Percentiles rank a stretch among this genome's conserved stretches.
phyloP scores from a whole-genome alignment of 2,329 filamentous ascomycete genomes.

The Fusarium sp. region DNA sequence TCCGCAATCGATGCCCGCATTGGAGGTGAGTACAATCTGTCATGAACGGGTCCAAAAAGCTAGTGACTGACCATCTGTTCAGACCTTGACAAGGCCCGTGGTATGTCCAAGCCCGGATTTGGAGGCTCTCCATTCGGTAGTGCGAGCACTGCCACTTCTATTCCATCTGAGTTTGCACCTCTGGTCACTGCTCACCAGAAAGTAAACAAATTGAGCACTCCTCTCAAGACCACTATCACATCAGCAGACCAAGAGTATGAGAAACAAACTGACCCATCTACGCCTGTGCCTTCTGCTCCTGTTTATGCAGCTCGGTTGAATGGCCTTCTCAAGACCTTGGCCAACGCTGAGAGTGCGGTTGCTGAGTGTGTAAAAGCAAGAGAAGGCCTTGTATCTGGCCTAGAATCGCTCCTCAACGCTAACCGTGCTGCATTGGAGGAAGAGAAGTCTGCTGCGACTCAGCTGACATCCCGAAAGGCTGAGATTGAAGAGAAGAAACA shows the following conservation, averaged over 20 bases:
- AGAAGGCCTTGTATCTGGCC: slow-evolving; percentile 77
- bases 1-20: slow-evolving; percentile 83
- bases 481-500: slow-evolving; percentile 85
- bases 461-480: slow-evolving; percentile 73
- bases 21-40: slow-evolving; percentile 66
- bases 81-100: slow-evolving; percentile 73
- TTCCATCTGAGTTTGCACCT: slow-evolving; percentile 81
- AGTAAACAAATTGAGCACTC: slow-evolving; percentile 77
- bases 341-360: slow-evolving; percentile 88
- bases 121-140: slow-evolving; percentile 69
- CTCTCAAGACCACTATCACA: slow-evolving; percentile 74
- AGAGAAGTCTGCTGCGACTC: slow-evolving; percentile 75
- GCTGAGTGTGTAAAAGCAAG: slow-evolving; percentile 90
- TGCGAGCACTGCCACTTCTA: slow-evolving; percentile 66
- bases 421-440: slow-evolving; percentile 76
- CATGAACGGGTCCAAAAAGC: not conserved
- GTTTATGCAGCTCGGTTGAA: slow-evolving; percentile 92
- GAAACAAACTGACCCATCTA: slow-evolving; percentile 80
- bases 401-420: slow-evolving; percentile 84
- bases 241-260: slow-evolving; percentile 85
- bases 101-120: slow-evolving; percentile 63
- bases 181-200: slow-evolving; percentile 80
- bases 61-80: slow-evolving; percentile 28
- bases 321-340: slow-evolving; percentile 88
- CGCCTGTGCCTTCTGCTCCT: slow-evolving; percentile 79